Evolutionary conservation across 225 moss, liverwort and hornwort species (phyloP), one percentile per base, ranked within the genome.

Genomic region (Anthoceros angustus): DNA sequence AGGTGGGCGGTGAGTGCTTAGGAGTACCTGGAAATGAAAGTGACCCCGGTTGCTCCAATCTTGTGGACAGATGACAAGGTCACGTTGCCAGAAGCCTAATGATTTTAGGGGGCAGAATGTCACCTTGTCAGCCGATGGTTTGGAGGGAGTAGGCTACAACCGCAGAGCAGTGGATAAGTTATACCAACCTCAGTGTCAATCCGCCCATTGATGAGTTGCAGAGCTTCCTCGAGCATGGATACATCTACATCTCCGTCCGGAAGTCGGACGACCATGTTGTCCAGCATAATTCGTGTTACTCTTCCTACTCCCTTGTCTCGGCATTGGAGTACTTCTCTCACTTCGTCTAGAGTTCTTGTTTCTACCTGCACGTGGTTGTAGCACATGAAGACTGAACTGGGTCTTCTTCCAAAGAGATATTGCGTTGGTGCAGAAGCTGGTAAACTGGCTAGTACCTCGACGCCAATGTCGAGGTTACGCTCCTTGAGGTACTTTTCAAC

Each of bases 231-330:
- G 67, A 98, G 87, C 83, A 86, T 83, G 48, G 89, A 87, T 41
- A 89, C 77, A 73, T 98, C 98, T 40, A 92, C 70, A 61, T 77
- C 80, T 32, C 89, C 89, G 38, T 79, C 81, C 9, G 76, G 73
- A 63, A 81, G 45, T 42, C 75, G 78, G 70, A 83, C 85, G 63
- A 86, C 92, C 92, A 98, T 92, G 67, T 98, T 98, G 80, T 98
- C 98, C 40, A 89, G 70, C 92, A 98, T 89, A 38, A 98, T 80
- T 24, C 87, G 87, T 7, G 92, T 89, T 62, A 98, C 98, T 69
- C 76, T 73, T 42, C 89, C 87, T 62, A 74, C 76, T 62, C 89
- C 92, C 67, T 72, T 77, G n/a, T 62, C 42, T 42, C 86, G 81
- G 69, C 75, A 83, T 67, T 84, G 75, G 40, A 98, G 39, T 16